Base-by-base conservation (phyloP, 768 basidiomycete species). In the Kwoniella pini region DNA sequence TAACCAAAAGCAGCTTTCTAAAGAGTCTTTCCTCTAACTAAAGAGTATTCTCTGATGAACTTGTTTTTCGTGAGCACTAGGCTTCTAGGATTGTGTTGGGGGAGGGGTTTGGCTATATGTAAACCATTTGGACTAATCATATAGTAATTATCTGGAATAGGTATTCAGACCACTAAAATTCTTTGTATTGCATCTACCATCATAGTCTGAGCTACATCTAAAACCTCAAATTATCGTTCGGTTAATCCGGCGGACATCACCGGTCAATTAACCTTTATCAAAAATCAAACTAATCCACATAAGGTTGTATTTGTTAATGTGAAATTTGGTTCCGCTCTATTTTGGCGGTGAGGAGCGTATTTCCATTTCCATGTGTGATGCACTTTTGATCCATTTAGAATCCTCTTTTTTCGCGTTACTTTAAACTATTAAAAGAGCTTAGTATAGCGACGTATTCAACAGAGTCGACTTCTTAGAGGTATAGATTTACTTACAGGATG, bases 1-100 rank as follows among this genome's bases (percentile, higher is more conserved):
- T n/a, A n/a, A n/a, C n/a, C n/a, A n/a, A n/a, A n/a, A n/a, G n/a
- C n/a, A n/a, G n/a, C n/a, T n/a, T n/a, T n/a, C n/a, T n/a, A n/a
- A n/a, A 10, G 48, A 50, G 48, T 50, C 12, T 6, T 50, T 57
- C 44, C 44, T 57, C 55, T 57, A 57, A 39, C 48, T 38, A 57
- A 57, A 57, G 55, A 57, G 55, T 57, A 43, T 43, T 55, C 55
- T 57, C 33, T 57, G 15, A 7, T 27, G 19, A 4, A 5, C 15
- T 5, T 27, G n/a, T 50, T 27, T 6, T n/a, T 50, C 9, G 12
- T 50, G 48, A 50, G 48, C 48, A 30, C 28, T 30, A 30, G 30
- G 48, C 48, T 50, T 19, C 30, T 31, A 17, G 48, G 48, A n/a
- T 5, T 19, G 49, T 28, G 39, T 36, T 1, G 24, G 10, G 42